Percentiles rank a stretch among this genome's conserved stretches.
Conservation (phyloP, 2,329 filamentous ascomycete species). For the Sporothrix pseudoabietina region DNA sequence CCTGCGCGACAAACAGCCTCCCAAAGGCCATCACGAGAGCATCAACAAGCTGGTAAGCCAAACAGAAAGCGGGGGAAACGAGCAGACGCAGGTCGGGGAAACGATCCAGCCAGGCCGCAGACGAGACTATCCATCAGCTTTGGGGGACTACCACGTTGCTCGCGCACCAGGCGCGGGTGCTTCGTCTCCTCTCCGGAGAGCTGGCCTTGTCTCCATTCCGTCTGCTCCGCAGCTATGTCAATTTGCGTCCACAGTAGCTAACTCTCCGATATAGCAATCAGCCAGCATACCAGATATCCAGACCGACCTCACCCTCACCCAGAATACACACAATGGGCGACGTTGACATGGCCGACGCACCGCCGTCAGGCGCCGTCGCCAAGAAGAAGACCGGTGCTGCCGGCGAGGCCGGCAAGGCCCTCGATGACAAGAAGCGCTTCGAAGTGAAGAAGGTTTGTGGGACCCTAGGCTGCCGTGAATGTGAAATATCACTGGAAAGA, state of each 20-base stretch:
- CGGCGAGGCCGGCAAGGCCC: slow-evolving; percentile 50
- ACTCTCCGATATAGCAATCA: background rate
- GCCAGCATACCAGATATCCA: background rate
- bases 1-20: background rate
- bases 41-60: background rate
- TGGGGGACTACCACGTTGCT: background rate
- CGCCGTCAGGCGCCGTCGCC: slow-evolving; percentile 53
- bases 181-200: background rate
- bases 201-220: background rate
- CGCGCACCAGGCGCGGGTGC: background rate
- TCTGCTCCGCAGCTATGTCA: background rate
- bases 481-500: background rate
- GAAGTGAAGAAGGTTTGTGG: slow-evolving; percentile 90
- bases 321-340: slow-evolving; percentile 71
- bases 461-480: background rate
- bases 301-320: background rate
- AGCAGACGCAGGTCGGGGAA: background rate
- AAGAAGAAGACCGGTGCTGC: slow-evolving; percentile 55
- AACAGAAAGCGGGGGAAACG: background rate
- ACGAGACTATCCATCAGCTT: background rate
- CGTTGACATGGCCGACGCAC: slow-evolving; percentile 93
- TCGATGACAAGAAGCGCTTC: slow-evolving; percentile 85
- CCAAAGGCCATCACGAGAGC: background rate
- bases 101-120: background rate
- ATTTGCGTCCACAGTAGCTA: background rate